Conservation (phyloP, 208 protist genomes). For the Leishmania martiniquensis region DNA sequence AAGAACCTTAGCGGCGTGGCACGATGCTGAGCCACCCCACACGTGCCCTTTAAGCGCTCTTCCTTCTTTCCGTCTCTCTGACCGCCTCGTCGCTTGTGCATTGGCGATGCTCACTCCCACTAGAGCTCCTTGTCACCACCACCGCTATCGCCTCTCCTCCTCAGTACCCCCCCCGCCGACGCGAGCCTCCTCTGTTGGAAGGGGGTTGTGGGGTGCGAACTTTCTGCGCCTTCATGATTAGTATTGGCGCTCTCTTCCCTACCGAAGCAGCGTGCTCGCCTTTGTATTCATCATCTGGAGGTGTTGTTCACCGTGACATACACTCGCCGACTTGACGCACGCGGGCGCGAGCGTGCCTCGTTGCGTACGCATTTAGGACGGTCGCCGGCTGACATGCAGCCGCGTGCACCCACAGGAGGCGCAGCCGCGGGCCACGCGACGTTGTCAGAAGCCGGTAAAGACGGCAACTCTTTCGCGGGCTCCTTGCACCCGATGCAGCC, state of each 20-base stretch:
- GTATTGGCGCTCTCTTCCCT: not conserved
- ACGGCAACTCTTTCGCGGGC: not conserved
- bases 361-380: conserved; percentile 6
- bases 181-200: not conserved
- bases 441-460: not conserved
- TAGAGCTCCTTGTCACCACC: not conserved
- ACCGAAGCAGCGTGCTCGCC: not conserved
- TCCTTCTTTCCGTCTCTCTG: not conserved
- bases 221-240: not conserved
- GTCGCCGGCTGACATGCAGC: not conserved
- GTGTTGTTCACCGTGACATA: not conserved
- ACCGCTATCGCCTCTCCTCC: not conserved
- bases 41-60: not conserved
- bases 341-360: conserved; percentile 8
- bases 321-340: not conserved
- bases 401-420: not conserved
- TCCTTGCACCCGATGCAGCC: not conserved
- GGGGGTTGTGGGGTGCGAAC: too few relatives aligned
- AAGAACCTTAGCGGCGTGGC: not conserved
- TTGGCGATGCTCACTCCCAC: not conserved
- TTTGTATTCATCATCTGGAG: not conserved
- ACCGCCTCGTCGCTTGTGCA: not conserved
- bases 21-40: not conserved
- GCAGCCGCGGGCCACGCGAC: not conserved
- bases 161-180: not conserved